A percentile compares a stretch with the other conserved stretches of the same genome.
phyloP scores from a whole-genome alignment of 805 yeast species.

The Zygotorulaspora chibaensis region DNA sequence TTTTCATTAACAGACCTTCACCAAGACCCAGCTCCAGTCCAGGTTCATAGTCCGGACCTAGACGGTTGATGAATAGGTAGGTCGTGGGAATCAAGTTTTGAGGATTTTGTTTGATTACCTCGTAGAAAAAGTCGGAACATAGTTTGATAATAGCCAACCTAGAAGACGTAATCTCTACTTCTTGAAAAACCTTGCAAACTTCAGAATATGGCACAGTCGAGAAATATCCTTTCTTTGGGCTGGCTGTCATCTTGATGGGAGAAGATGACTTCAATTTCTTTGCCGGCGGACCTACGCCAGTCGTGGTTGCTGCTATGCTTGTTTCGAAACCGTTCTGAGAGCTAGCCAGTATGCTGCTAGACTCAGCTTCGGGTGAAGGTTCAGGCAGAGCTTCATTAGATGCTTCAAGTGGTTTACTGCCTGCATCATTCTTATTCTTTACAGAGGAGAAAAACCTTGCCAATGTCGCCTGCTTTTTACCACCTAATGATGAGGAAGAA shows the following conservation, averaged over 20 bases:
- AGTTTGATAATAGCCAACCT: slow-evolving; percentile 75
- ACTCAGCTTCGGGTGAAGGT: not conserved
- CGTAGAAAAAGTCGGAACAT: slow-evolving; percentile 67
- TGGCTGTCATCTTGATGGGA: slow-evolving; percentile 1
- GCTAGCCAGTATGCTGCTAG: not conserved
- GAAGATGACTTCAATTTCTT: slow-evolving; percentile 7
- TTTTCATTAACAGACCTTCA: slow-evolving; percentile 81
- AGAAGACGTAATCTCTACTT: slow-evolving; percentile 74
- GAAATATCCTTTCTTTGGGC: not conserved
- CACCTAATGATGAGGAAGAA: slow-evolving; percentile 5
- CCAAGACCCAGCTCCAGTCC: slow-evolving; percentile 93
- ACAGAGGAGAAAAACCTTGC: slow-evolving; percentile 31
- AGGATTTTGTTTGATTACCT: slow-evolving; percentile 54
- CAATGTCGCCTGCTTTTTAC: slow-evolving; percentile 31
- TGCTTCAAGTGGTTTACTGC: not conserved
- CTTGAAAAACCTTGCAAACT: slow-evolving; percentile 62
- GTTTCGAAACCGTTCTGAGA: not conserved
- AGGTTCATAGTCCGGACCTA: slow-evolving; percentile 90
- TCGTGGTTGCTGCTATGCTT: not conserved
- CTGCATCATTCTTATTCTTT: slow-evolving; percentile 14
- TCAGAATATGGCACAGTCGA: slow-evolving; percentile 36
- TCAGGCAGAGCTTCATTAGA: not conserved
- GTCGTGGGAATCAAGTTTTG: slow-evolving; percentile 61
- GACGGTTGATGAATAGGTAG: slow-evolving; percentile 78
- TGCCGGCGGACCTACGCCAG: slow-evolving; percentile 6